These are phyloP conservation scores for Penicillium bovifimosum DNA, from an alignment of 495 filamentous ascomycete species.

Conservation along the genomic window DNA sequence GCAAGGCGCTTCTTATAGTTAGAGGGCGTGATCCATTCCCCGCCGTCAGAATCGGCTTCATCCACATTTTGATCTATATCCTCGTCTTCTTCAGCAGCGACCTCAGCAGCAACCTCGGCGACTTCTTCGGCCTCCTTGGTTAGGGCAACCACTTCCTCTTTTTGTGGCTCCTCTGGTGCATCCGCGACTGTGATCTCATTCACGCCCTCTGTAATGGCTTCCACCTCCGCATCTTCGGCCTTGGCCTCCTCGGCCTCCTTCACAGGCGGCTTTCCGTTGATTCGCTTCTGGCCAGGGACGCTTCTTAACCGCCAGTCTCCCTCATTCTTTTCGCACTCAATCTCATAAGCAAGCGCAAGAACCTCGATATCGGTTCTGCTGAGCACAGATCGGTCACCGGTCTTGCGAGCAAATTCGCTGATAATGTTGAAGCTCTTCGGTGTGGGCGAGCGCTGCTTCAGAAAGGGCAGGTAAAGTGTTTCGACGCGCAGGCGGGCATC, in stretches of 20 bases:
- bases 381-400: constrained; percentile 81
- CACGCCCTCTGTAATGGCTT: constrained; percentile 27
- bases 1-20: constrained; percentile 83
- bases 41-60: constrained; percentile 56
- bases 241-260: constrained; percentile 28
- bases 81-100: constrained; percentile 19
- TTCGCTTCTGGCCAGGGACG: constrained; percentile 66
- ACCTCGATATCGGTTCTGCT: constrained; percentile 84
- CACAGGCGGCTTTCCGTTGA: constrained; percentile 65
- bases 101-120: constrained; percentile 1
- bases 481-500: constrained; percentile 73
- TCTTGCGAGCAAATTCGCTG: constrained; percentile 81
- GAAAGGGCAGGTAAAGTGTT: constrained; percentile 75
- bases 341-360: constrained; percentile 83
- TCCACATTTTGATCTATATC: constrained; percentile 30
- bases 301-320: constrained; percentile 78
- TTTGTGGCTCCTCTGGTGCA: constrained; percentile 5
- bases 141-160: constrained; percentile 12
- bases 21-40: constrained; percentile 91
- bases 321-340: constrained; percentile 77
- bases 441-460: constrained; percentile 66
- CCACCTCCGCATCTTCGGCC: constrained; percentile 23
- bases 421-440: constrained; percentile 71
- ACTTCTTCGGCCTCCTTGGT: constrained; percentile 6
- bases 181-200: constrained; percentile 24